phyloP scores from a whole-genome alignment of 2,329 filamentous ascomycete genomes.

The Cladosporium sp. region DNA sequence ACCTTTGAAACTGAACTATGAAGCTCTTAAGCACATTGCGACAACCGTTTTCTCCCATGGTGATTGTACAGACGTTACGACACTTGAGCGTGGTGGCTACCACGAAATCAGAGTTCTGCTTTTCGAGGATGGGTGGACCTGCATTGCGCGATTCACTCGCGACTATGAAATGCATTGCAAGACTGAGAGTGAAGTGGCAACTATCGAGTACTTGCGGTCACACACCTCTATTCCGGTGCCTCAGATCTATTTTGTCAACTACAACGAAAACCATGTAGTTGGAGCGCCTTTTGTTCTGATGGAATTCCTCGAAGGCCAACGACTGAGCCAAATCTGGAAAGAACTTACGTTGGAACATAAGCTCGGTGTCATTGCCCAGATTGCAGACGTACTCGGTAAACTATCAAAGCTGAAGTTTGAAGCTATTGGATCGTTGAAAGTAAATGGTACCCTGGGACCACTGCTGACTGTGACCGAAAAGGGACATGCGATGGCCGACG shows the following conservation, averaged over 20 bases:
- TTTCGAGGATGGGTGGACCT: constrained; percentile 19
- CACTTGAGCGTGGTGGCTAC: not conserved
- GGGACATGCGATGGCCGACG: not conserved
- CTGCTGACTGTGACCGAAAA: not conserved
- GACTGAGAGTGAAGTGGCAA: constrained; percentile 15
- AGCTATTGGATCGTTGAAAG: constrained; percentile 11
- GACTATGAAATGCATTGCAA: constrained; percentile 2
- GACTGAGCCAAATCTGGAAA: constrained; percentile 9
- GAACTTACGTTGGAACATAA: constrained; percentile 11
- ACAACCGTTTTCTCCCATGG: constrained; percentile 13
- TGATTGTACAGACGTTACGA: constrained; percentile 4
- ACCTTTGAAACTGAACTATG: constrained; percentile 13
- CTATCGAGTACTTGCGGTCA: not conserved
- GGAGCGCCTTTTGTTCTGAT: constrained; percentile 17
- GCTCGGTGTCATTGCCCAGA: not conserved
- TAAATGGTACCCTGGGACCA: constrained; percentile 12
- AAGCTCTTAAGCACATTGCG: constrained; percentile 16
- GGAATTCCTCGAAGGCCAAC: constrained; percentile 14
- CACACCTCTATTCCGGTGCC: not conserved
- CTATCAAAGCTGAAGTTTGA: constrained; percentile 10
- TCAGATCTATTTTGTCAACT: not conserved
- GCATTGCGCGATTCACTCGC: constrained; percentile 16
- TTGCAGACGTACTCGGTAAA: not conserved
- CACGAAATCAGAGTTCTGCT: constrained; percentile 11
- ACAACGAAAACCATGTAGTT: constrained; percentile 14